These are phyloP conservation scores for Candida palmyrensis DNA, from an alignment of 805 yeast species.

Conservation along the genomic window DNA sequence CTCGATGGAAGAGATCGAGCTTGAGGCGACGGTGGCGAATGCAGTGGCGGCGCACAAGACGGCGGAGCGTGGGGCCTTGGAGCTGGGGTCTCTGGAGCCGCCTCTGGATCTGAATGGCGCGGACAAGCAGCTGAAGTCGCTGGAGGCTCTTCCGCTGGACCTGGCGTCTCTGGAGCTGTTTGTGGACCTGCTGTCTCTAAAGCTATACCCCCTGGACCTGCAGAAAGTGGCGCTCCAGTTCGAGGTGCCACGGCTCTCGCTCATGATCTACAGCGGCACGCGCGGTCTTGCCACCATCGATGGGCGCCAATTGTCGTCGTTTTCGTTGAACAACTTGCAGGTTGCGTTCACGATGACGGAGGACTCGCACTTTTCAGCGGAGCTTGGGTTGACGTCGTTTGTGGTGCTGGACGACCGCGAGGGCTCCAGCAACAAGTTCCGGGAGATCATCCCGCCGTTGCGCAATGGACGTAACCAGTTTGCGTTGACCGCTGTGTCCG, in stretches of 20 bases:
- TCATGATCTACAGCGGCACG: slow-evolving; percentile 57
- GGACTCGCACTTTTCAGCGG: slow-evolving; percentile 53
- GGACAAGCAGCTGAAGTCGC: neutral
- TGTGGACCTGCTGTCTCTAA: no score
- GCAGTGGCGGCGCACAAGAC: slow-evolving; percentile 29
- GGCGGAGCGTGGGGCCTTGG: no score
- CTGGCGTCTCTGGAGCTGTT: no score
- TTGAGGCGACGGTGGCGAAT: slow-evolving; percentile 65
- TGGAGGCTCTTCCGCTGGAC: no score
- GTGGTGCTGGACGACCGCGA: slow-evolving; percentile 71
- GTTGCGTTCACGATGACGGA: slow-evolving; percentile 46
- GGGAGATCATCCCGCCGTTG: slow-evolving; percentile 73
- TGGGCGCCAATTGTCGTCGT: slow-evolving; percentile 26
- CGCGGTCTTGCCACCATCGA: slow-evolving; percentile 25
- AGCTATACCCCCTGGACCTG: slow-evolving; percentile 21
- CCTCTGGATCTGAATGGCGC: neutral
- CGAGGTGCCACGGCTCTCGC: slow-evolving; percentile 55
- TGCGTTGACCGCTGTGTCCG: slow-evolving; percentile 46
- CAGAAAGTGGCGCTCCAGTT: slow-evolving; percentile 45
- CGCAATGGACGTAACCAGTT: slow-evolving; percentile 66
- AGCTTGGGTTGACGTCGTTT: slow-evolving; percentile 64
- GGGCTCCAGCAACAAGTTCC: slow-evolving; percentile 60
- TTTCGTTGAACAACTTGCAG: slow-evolving; percentile 55
- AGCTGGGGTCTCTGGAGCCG: neutral
- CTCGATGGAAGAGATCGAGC: slow-evolving; percentile 44